Base-by-base conservation (phyloP, 768 basidiomycete species). In the Trametes cingulata region DNA sequence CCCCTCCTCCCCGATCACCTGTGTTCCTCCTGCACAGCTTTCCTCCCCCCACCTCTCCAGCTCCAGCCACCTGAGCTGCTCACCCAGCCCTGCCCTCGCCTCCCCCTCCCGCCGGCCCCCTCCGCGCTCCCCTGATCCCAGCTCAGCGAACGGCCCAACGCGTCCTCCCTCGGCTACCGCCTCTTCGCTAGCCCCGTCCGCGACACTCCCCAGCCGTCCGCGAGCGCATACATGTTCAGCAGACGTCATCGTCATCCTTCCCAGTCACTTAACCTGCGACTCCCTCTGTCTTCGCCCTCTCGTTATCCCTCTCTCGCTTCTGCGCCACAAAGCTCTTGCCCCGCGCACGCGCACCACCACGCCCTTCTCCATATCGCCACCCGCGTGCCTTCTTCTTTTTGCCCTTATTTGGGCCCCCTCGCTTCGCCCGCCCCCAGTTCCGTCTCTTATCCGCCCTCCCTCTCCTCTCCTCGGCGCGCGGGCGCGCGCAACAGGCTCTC, bases 291-390 rank as follows among this genome's bases (percentile, higher is more conserved):
- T 10, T 24, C 12, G 15, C 13, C 20, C 36, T 49, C 24, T 56
- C 55, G 46, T 49, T 40, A 54, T n/a, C n/a, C 35, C 40, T 45
- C 12, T 42, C 17, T 41, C 59, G 54, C 64, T 65, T 65, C 64
- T 65, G 35, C 64, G 64, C 64, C 64, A 65, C 64, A 65, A 65
- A 40, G 60, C 60, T 39, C 35, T 57, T 36, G 56, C 56, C 51
- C n/a, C n/a, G n/a, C n/a, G n/a, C n/a, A n/a, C n/a, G n/a, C 56
- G 40, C 56, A 39, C 46, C 55, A 56, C 55, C 46, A 48, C 55
- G 55, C 46, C 46, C 55, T 56, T 48, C 55, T 49, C 52, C 52
- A 29, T 56, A n/a, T 48, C 47, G 24, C 36, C 54, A 35, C 45
- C 55, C 19, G 20, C 39, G 8, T 37, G 15, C 46, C 5, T 35